Conservation (phyloP, 2,329 filamentous ascomycete genomes). For the Pezicula carpinea region DNA sequence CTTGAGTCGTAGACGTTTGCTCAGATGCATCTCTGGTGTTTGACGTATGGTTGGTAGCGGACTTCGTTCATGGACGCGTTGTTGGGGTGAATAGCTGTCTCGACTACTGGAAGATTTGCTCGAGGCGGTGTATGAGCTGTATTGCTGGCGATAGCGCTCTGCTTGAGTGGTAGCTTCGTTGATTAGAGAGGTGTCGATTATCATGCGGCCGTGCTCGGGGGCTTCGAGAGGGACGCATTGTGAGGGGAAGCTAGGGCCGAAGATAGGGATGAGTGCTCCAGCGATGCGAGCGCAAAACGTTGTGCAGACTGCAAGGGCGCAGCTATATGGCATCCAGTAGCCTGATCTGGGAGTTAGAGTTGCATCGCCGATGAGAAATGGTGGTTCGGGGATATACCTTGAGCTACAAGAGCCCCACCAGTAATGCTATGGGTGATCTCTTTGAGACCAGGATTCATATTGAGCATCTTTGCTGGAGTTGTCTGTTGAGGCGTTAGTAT, state of each 20-base stretch:
- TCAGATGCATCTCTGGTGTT: conserved; percentile 15
- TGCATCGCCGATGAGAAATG: conserved; percentile 2
- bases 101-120: conserved; percentile 17
- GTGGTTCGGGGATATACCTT: conserved; percentile 54
- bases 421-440: conserved; percentile 95
- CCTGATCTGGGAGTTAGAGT: conserved; percentile 47
- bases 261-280: conserved; percentile 81
- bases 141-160: conserved; percentile 33
- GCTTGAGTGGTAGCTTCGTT: conserved; percentile 46
- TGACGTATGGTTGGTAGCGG: conserved; percentile 6
- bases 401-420: conserved; percentile 81
- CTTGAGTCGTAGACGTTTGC: conserved; percentile 27
- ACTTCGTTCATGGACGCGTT: conserved; percentile 4
- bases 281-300: conserved; percentile 88
- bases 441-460: conserved; percentile 72
- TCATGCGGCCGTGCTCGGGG: conserved; percentile 61
- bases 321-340: conserved; percentile 93
- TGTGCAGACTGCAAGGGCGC: conserved; percentile 79
- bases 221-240: conserved; percentile 64
- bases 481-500: conserved; percentile 52
- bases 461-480: conserved; percentile 77
- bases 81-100: conserved; percentile 25
- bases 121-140: conserved; percentile 15
- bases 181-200: conserved; percentile 56
- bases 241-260: conserved; percentile 75